These are phyloP conservation scores for Candida pseudoviswanathii DNA, from an alignment of 1,139 yeast species.

Conservation along the genomic window DNA sequence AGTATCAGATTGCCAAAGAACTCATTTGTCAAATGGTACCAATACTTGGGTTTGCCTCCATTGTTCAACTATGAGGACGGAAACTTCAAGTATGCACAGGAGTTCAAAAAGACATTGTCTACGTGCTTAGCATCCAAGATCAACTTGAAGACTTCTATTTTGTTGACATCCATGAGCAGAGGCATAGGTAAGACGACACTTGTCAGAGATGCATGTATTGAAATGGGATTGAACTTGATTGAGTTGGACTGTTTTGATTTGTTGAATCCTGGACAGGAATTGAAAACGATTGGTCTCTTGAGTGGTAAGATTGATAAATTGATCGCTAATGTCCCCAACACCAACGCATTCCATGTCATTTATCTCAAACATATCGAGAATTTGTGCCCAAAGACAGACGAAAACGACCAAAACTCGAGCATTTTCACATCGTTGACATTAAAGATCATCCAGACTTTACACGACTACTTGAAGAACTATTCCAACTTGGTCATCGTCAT, in stretches of 20 bases:
- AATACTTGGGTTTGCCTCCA: slow-evolving; percentile 48
- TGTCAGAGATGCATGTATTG: slow-evolving; percentile 55
- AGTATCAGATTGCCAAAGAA: slow-evolving; percentile 40
- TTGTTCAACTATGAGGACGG: slow-evolving; percentile 31
- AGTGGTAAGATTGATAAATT: slow-evolving; percentile 73
- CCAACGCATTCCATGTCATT: slow-evolving; percentile 43
- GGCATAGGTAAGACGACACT: slow-evolving; percentile 80
- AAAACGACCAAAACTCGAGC: slow-evolving; percentile 59
- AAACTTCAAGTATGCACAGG: slow-evolving; percentile 52
- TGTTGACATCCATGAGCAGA: slow-evolving; percentile 69
- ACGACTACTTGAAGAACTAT: slow-evolving; percentile 48
- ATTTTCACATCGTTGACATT: slow-evolving; percentile 57
- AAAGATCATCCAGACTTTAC: slow-evolving; percentile 60
- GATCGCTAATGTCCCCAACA: slow-evolving; percentile 24
- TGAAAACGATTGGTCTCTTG: slow-evolving; percentile 77
- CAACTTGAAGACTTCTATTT: slow-evolving; percentile 59
- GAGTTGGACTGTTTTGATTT: slow-evolving; percentile 70
- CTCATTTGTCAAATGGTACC: slow-evolving; percentile 46
- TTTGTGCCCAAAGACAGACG: slow-evolving; percentile 67
- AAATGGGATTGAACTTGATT: slow-evolving; percentile 67
- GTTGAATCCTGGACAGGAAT: slow-evolving; percentile 69
- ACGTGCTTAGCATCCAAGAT: slow-evolving; percentile 43
- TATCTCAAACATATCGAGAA: slow-evolving; percentile 75
- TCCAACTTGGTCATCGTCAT: slow-evolving; percentile 57
- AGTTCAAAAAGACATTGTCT: slow-evolving; percentile 51